phyloP scores from a whole-genome alignment of 352 stramenopile genomes.

The Achlya hypogyna region DNA sequence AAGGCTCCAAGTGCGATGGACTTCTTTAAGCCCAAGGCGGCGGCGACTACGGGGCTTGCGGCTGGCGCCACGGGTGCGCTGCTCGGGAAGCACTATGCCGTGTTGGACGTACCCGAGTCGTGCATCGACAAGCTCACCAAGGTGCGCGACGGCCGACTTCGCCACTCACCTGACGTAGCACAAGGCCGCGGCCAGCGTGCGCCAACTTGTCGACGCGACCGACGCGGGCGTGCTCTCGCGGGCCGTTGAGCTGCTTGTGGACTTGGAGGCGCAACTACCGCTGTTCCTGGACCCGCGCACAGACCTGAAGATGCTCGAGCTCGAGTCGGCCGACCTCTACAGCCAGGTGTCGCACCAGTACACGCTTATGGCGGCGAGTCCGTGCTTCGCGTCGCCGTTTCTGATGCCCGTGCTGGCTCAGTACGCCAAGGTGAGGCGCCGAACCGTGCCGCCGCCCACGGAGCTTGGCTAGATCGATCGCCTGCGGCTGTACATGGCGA shows the following conservation, averaged over 20 bases:
- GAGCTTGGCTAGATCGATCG: constrained; percentile 68
- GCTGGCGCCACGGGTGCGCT: constrained; percentile 36
- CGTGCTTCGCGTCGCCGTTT: constrained; percentile 16
- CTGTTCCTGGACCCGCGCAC: constrained; percentile 60
- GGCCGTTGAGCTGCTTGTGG: constrained; percentile 30
- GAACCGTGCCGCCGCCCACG: neutral
- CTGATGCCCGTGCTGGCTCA: constrained; percentile 7
- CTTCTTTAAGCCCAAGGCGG: neutral
- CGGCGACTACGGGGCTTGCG: neutral
- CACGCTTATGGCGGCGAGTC: constrained; percentile 1
- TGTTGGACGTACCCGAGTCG: constrained; percentile 54
- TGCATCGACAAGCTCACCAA: constrained; percentile 60
- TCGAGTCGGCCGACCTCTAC: constrained; percentile 64
- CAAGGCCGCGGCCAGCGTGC: constrained; percentile 19
- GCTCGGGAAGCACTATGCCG: constrained; percentile 52
- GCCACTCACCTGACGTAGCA: constrained; percentile 34
- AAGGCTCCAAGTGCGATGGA: neutral
- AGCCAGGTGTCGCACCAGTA: constrained; percentile 22
- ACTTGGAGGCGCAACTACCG: constrained; percentile 16
- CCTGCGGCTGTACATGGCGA: constrained; percentile 47
- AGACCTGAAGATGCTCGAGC: constrained; percentile 71
- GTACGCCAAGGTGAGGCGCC: constrained; percentile 10
- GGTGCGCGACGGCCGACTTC: constrained; percentile 28
- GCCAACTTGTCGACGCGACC: constrained; percentile 45
- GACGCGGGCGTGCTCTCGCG: constrained; percentile 60